These are phyloP conservation scores for Trichoderma parareesei DNA, from an alignment of 495 filamentous ascomycete genomes.

Conservation along the genomic window DNA sequence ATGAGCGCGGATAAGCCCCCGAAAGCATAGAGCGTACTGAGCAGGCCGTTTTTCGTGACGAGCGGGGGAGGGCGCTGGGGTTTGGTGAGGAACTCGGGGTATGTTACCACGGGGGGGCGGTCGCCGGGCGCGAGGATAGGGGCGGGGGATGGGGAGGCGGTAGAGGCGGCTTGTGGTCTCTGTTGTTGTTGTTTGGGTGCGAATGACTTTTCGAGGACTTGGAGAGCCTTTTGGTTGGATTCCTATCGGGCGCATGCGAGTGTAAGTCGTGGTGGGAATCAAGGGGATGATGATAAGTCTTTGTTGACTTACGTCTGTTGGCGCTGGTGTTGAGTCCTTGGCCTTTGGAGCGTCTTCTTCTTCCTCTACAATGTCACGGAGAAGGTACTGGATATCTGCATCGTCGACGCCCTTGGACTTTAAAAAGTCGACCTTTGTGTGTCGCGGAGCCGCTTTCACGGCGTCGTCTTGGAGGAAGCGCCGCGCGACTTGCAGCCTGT, in stretches of 20 bases:
- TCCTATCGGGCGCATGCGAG: neutral
- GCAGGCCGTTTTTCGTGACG: conserved; percentile 63
- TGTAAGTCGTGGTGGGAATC: neutral
- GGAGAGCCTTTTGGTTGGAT: conserved; percentile 9
- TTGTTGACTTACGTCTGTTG: conserved; percentile 17
- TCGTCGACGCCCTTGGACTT: conserved; percentile 66
- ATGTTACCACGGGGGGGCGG: conserved; percentile 86
- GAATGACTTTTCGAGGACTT: conserved; percentile 18
- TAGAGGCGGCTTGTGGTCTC: neutral
- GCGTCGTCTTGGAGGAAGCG: conserved; percentile 73
- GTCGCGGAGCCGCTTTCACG: conserved; percentile 60
- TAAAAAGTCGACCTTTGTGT: conserved; percentile 71
- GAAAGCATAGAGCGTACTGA: conserved; percentile 72
- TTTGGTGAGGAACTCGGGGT: conserved; percentile 85
- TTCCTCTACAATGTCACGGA: conserved; percentile 33
- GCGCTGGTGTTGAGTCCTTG: conserved; percentile 15
- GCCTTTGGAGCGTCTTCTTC: conserved; percentile 23
- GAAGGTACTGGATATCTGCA: conserved; percentile 58
- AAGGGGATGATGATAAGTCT: neutral
- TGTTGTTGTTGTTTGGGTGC: conserved; percentile 4
- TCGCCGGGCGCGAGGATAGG: conserved; percentile 32
- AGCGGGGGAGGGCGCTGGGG: conserved; percentile 55
- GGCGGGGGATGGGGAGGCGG: neutral
- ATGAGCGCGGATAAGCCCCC: conserved; percentile 59
- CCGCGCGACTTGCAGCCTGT: conserved; percentile 59